These are phyloP conservation scores for Wallacemonas collosoma DNA, from an alignment of 208 protist species.

Conservation along the genomic window DNA sequence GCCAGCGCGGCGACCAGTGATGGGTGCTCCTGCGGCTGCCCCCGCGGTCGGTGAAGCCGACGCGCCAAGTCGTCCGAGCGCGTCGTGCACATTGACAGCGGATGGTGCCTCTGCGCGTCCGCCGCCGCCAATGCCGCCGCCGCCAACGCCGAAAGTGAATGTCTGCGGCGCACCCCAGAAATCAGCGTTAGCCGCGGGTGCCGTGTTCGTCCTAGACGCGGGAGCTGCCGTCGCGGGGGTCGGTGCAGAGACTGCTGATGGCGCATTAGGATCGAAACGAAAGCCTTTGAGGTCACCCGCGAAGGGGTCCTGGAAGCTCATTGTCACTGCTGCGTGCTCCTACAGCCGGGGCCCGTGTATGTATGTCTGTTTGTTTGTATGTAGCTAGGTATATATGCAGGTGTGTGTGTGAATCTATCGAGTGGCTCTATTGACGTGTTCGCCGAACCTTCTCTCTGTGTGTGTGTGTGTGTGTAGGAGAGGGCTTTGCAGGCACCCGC, in stretches of 20 bases:
- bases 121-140: neutral
- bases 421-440: no score
- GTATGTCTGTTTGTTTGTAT: constrained; percentile 17
- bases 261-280: constrained; percentile 17
- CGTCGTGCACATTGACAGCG: neutral
- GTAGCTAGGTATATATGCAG: neutral
- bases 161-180: constrained; percentile 20
- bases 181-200: neutral
- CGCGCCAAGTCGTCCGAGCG: neutral
- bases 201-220: neutral
- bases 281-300: constrained; percentile 57
- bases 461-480: constrained; percentile 19
- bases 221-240: neutral
- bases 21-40: neutral
- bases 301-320: constrained; percentile 77
- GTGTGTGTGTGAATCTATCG: no score
- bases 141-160: constrained; percentile 9
- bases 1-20: neutral
- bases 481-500: neutral
- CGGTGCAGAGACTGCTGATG: neutral
- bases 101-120: no score
- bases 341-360: constrained; percentile 2
- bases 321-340: constrained; percentile 3
- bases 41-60: neutral
- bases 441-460: neutral